Evolutionary conservation across 768 basidiomycete species (phyloP), one percentile per base, ranked within the genome.

Genomic region (Tulasnella sp.): DNA sequence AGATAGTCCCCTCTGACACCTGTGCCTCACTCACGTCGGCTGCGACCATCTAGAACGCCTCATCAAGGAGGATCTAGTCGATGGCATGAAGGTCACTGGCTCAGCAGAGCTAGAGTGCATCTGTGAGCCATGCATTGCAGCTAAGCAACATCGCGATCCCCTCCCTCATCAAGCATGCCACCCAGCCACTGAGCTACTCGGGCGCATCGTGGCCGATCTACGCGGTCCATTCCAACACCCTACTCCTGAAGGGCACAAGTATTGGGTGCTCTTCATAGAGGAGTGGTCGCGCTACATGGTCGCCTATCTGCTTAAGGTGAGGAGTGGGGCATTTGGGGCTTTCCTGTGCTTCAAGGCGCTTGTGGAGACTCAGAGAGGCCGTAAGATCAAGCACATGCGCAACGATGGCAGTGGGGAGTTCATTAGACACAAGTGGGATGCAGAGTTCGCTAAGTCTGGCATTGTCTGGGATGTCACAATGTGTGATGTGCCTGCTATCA

Each of bases 381-480:
- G 26, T 4, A 63, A 61, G 23, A 64, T 73, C 44, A 67, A 66
- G 52, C 51, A 48, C 1, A 51, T 73, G 29, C 67, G 69, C 23
- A 65, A 70, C 54, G 72, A 75, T 65, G 69, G 72, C 49, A 73
- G 72, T 1, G 73, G 71, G 1, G 72, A 75, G 56, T 75, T 68
- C 65, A 71, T 69, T 47, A 64, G 61, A 7, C 23, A 41, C 13
- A 42, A 50, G 1, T 63, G 48, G 5, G 42, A 26, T 15, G 15
- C 30, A 24, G 61, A 38, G 58, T 30, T 58, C 19, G 23, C 23
- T 9, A 51, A 54, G 17, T 21, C 58, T 26, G 64, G 66, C 1
- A 60, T 67, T 32, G 24, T 51, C 15, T 51, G 44, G 27, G 51
- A 67, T 10, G 11, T 47, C 4, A 61, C 60, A 5, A 48, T 27